Base-by-base conservation (phyloP, 1,139 yeast species). In the Geotrichum reessii region DNA sequence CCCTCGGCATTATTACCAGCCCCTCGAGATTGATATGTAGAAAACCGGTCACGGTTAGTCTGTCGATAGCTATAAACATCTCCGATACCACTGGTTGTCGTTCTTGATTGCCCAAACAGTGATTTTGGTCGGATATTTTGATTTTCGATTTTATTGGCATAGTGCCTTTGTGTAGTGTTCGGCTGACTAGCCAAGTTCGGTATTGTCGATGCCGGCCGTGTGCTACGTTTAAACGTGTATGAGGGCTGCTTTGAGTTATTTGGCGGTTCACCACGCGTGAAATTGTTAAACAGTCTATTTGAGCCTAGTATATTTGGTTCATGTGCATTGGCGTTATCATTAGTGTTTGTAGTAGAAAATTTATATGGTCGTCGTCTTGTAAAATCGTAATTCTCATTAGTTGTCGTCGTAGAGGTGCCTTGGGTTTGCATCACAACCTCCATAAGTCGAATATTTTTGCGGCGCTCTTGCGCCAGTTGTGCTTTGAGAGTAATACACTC, bases 381-480 rank as follows among this genome's bases (percentile, higher is more conserved):
- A 31, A 31, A 31, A n/a, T 31, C 37, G 37, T 31, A 31, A n/a
- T 31, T 31, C 37, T 31, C 37, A 31, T 31, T 31, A 31, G 37
- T 31, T n/a, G 37, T 8, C 12, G 12, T 31, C 46, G 17, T 14
- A n/a, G 40, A 5, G 17, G 28, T 22, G 19, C 33, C 33, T 27
- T 46, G 46, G 7, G 51, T 14, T 9, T 46, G 47, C 27, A 56
- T 14, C 12, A 52, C 46, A 7, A 40, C 52, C n/a, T 52, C 50
- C 58, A 56, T 56, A 12, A 56, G 56, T 24, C 48, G 52, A 12
- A 56, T 51, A 28, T 56, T 56, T 42, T 51, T 56, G 27, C 58
- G 49, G 17, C 55, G 46, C 17, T 56, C 58, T 17, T 52, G 53
- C 4, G 58, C 47, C 7, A 56, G 47, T 46, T 52, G 55, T 2